Evolutionary conservation across 768 basidiomycete genomes (phyloP), one percentile per base, ranked within the genome.

Genomic region (Mycena capillaripes): DNA sequence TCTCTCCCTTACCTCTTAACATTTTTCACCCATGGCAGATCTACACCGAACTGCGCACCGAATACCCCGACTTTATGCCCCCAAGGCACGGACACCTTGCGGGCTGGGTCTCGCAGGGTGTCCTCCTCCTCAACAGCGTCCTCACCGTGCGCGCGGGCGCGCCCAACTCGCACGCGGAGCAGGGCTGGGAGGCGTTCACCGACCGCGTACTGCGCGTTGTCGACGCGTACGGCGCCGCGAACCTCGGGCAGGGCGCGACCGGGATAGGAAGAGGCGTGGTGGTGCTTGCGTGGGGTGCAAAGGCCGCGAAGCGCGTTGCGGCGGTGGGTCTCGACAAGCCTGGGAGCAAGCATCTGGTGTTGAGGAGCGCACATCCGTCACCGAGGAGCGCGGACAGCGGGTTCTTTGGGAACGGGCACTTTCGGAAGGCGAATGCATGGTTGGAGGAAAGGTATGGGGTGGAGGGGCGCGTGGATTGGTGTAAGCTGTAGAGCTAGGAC

Each of bases 131-230:
- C 56, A 98, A 98, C 84, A 95, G 96, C n/a, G 93, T 92, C 70
- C 87, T 98, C 58, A 97, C 97, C 2, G 97, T 98, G 44, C 89
- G 90, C 64, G 93, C 93, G 0, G 87, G 88, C 67, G 76, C 88
- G 66, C 90, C 97, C 21, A 94, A 89, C 42, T 96, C 96, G 61
- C 97, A 98, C 81, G 89, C 91, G 46, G 89, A 90, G 76, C 91
- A 87, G 81, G 97, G 97, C 66, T 98, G 97, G 97, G 96, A 98
- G 80, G 82, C 87, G 60, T 98, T 97, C 79, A 98, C 97, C 5
- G 94, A 93, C 74, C 84, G 81, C 74, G 92, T 97, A 70, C 84
- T 97, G 69, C 89, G 92, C 72, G 87, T 91, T 69, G 92, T 97
- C 72, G 89, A 94, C 80, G 89, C 86, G 79, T 94, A 92, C 81